Evolutionary conservation across 208 protist genomes (phyloP).

Genomic region (Acanthamoeba royreba): DNA sequence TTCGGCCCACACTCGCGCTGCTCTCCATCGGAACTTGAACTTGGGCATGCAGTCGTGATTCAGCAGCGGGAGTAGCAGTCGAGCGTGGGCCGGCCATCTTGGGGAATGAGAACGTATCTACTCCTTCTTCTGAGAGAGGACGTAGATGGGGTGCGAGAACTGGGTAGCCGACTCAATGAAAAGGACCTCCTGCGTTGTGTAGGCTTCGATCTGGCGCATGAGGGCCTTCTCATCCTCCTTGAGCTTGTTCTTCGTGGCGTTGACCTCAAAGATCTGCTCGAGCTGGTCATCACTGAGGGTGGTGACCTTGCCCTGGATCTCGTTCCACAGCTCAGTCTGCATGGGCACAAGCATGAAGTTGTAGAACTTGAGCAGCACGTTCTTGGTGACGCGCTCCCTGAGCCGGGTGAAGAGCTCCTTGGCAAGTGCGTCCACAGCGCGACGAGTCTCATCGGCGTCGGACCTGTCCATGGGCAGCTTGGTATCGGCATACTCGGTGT

Average conservation of each 20-base stretch:
- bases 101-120: too few relatives aligned
- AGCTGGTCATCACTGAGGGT: constrained; percentile 59
- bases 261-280: constrained; percentile 70
- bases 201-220: constrained; percentile 51
- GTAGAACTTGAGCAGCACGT: constrained; percentile 77
- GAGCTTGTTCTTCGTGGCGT: constrained; percentile 61
- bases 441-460: constrained; percentile 59
- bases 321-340: constrained; percentile 71
- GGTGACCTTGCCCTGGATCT: constrained; percentile 66
- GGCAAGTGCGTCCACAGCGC: constrained; percentile 57
- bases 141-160: constrained; percentile 60
- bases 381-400: constrained; percentile 68
- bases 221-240: constrained; percentile 70
- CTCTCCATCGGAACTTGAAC: too few relatives aligned
- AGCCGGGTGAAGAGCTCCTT: constrained; percentile 65
- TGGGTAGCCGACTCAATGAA: constrained; percentile 56
- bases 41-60: too few relatives aligned
- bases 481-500: constrained; percentile 55
- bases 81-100: too few relatives aligned
- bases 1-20: too few relatives aligned
- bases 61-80: too few relatives aligned
- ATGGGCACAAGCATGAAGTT: constrained; percentile 77
- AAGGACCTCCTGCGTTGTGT: constrained; percentile 51
- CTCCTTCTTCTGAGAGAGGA: background rate
- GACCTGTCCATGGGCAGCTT: constrained; percentile 47